Conservation (phyloP, 805 yeast species). For the Wickerhamiella siamensis region DNA sequence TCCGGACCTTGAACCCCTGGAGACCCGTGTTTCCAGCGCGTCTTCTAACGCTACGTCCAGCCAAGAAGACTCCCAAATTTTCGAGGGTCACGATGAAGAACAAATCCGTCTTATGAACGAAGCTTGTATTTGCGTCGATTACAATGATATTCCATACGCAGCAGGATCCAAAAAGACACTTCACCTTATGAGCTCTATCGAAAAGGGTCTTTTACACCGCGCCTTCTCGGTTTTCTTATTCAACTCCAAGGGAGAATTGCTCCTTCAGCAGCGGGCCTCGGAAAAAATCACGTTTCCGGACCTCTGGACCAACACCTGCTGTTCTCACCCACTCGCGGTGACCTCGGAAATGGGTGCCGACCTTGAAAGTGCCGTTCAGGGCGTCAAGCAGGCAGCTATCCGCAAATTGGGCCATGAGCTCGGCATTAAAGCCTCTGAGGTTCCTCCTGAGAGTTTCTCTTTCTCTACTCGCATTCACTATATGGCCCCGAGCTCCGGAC, state of each 20-base stretch:
- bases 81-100: constrained; percentile 81
- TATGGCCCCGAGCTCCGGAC: constrained; percentile 60
- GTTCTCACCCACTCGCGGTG: constrained; percentile 91
- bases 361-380: constrained; percentile 49
- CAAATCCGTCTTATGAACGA: constrained; percentile 94
- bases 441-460: constrained; percentile 52
- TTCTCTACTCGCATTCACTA: constrained; percentile 91
- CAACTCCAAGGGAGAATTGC: constrained; percentile 56
- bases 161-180: constrained; percentile 89
- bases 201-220: constrained; percentile 77
- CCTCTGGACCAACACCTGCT: constrained; percentile 98
- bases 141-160: constrained; percentile 75
- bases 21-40: constrained; percentile 15
- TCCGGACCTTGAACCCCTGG: constrained; percentile 20
- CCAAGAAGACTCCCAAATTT: constrained; percentile 29
- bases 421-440: constrained; percentile 55
- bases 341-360: constrained; percentile 59
- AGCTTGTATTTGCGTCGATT: constrained; percentile 83
- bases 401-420: constrained; percentile 88
- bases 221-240: constrained; percentile 94
- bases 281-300: constrained; percentile 94
- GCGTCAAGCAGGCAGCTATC: constrained; percentile 78
- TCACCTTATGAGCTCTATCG: constrained; percentile 67
- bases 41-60: constrained; percentile 9
- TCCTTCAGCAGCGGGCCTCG: constrained; percentile 88